Evolutionary conservation across 306 rosid species (phyloP), one percentile per base, ranked within the genome.

Genomic region (Echinosophora koreensis): DNA sequence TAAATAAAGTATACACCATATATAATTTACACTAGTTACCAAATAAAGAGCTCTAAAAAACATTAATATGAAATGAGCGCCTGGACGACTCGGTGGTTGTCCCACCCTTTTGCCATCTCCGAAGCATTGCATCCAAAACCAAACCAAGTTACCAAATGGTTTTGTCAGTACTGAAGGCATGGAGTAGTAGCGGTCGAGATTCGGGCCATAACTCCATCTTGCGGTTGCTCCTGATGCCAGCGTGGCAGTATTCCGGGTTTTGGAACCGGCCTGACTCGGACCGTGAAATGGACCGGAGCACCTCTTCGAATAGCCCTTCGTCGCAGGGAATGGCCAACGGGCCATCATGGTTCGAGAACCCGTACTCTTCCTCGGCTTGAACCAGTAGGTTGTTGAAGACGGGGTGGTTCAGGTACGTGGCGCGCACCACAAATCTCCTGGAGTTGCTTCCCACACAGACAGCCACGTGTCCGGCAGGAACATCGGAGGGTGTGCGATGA

Each of bases 311-410:
- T 3, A 86, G 62, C 5, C 84, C 84, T 78, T 91, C 97, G 56
- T 91, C 93, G 84, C 97, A 91, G 2, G 97, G 97, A 52, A 91
- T 89, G 14, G 85, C 89, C 32, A 91, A 34, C 0, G 97, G 97
- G 0, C 97, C 22, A 22, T 22, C 97, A 3, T 80, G 78, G 77
- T 86, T 81, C 11, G 60, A 61, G 87, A 89, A 91, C 0, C 97
- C 97, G 84, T 84, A 91, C 80, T 86, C 97, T 52, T 91, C 90
- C 66, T 91, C 97, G 1, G 97, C 97, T 34, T 84, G 84, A 0
- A 81, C 74, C 0, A 91, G 81, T 2, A 91, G 97, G 63, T 86
- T 91, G 87, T 89, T 84, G 86, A 91, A 89, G 56, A 89, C 62
- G 6, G 97, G 93, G 35, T 91, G 97, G 90, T 91, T 91, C 71